Base-by-base conservation (phyloP, 495 filamentous ascomycete genomes). In the Penicillium atrosanguineum region DNA sequence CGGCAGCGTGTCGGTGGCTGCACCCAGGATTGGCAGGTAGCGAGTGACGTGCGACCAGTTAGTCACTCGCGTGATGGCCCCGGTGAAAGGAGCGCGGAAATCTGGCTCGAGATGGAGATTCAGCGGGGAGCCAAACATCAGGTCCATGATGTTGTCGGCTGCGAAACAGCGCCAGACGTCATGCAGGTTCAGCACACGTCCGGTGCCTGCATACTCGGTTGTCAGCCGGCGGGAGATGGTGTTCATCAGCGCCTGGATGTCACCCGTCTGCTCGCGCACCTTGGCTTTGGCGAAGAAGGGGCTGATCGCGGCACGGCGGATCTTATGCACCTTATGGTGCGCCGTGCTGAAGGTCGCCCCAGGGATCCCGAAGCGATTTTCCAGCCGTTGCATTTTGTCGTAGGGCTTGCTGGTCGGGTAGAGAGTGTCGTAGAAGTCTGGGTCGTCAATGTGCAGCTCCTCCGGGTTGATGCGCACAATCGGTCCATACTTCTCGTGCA, bases 301-400 rank as follows among this genome's bases (percentile, higher is more conserved):
- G 40, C 61, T 64, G 12, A 71, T 46, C 49, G 72, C 53, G 36
- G 59, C 61, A n/a, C 62, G 59, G 61, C 71, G 44, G 39, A 45
- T 53, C 38, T 60, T 48, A 55, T 71, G 75, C 15, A 69, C 53
- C 16, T 62, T 63, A 44, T 67, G 64, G 40, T 70, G 56, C 15
- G 53, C 52, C 14, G 63, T 67, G 4, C 46, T 26, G 16, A 59
- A 43, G 16, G 40, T 11, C 18, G 16, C 40, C 19, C 8, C 20
- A 4, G n/a, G 16, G 19, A 19, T 43, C 4, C 19, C 11, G 40
- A 43, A 43, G 3, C 40, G 40, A 11, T 43, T 19, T 11, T 43
- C 16, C 2, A 43, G 11, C 2, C 2, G 3, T 3, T 16, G 8
- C 2, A 21, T 4, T 19, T 43, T 43, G 19, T 43, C 40, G 16